Conservation (phyloP, 2,329 filamentous ascomycete species). For the Rhynchosporium secalis region DNA sequence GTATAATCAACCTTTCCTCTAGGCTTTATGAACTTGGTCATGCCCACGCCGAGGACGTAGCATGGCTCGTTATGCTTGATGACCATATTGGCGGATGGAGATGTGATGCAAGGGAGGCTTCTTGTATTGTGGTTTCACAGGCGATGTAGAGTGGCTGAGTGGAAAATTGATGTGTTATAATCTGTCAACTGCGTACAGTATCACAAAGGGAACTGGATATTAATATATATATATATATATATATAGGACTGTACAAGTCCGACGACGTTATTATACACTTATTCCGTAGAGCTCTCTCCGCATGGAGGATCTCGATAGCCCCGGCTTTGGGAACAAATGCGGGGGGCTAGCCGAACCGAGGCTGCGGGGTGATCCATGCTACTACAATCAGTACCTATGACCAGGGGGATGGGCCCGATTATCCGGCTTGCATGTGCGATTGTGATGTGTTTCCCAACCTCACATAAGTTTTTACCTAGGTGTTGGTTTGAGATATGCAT, state of each 20-base stretch:
- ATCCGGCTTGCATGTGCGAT: slow-evolving; percentile 8
- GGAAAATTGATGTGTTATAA: not conserved
- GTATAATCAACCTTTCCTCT: slow-evolving; percentile 92
- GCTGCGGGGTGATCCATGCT: not conserved
- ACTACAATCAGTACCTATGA: not conserved
- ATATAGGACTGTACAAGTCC: not conserved
- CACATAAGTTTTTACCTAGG: too few relatives aligned
- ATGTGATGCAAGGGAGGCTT: not conserved
- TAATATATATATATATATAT: not conserved
- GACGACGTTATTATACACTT: not conserved
- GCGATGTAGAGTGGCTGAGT: not conserved
- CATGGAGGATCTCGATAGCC: not conserved
- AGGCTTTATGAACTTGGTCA: slow-evolving; percentile 99
- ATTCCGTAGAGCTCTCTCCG: not conserved
- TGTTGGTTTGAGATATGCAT: not conserved
- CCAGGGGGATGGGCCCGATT: not conserved
- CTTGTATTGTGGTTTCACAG: not conserved
- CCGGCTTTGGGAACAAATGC: slow-evolving; percentile 5
- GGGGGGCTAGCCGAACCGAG: slow-evolving; percentile 2
- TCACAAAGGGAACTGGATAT: not conserved
- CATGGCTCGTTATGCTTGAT: slow-evolving; percentile 29
- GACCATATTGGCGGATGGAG: slow-evolving; percentile 20
- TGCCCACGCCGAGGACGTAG: slow-evolving; percentile 96
- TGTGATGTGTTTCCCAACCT: not conserved
- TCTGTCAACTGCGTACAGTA: not conserved